Conservation (phyloP, 441 rosid genomes). For the Euphorbia celastroides region DNA sequence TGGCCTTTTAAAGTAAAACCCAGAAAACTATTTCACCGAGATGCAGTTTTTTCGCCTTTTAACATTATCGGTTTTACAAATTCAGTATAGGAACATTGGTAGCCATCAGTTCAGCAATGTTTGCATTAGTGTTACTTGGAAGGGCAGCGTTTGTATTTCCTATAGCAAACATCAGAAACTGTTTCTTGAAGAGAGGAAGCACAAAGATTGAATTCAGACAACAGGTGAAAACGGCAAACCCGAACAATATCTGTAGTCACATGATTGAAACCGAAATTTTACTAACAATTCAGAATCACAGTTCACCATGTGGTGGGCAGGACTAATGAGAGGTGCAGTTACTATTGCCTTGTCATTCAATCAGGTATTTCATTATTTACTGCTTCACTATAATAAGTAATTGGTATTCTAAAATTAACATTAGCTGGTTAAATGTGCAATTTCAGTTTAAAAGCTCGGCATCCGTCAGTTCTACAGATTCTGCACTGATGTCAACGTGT, state of each 20-base stretch:
- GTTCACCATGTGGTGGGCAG: slow-evolving; percentile 78
- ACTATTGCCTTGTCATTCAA: slow-evolving; percentile 58
- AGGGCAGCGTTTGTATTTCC: slow-evolving; percentile 66
- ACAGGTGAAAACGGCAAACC: slow-evolving; percentile 33
- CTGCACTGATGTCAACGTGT: slow-evolving; percentile 45
- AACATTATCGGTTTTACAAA: slow-evolving; percentile 13
- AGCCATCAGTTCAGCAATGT: slow-evolving; percentile 44
- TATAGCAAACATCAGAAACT: slow-evolving; percentile 38
- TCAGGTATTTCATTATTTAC: slow-evolving; percentile 23
- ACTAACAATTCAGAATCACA: slow-evolving; percentile 29
- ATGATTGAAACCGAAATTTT: background rate
- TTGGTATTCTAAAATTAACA: slow-evolving; percentile 13
- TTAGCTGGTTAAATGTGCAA: slow-evolving; percentile 2
- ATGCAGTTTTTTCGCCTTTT: background rate
- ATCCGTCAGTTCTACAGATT: slow-evolving; percentile 5
- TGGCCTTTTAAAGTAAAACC: background rate
- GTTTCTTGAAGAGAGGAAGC: slow-evolving; percentile 17
- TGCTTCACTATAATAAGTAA: background rate
- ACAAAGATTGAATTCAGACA: slow-evolving; percentile 39
- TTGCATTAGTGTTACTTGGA: slow-evolving; percentile 46
- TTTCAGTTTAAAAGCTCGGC: slow-evolving; percentile 41
- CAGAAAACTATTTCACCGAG: background rate
- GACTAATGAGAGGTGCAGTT: slow-evolving; percentile 78
- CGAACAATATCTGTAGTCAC: background rate
- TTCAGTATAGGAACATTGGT: slow-evolving; percentile 47